Conservation (phyloP, 345 rosid genomes). For the Pseudoturritis turrita region DNA sequence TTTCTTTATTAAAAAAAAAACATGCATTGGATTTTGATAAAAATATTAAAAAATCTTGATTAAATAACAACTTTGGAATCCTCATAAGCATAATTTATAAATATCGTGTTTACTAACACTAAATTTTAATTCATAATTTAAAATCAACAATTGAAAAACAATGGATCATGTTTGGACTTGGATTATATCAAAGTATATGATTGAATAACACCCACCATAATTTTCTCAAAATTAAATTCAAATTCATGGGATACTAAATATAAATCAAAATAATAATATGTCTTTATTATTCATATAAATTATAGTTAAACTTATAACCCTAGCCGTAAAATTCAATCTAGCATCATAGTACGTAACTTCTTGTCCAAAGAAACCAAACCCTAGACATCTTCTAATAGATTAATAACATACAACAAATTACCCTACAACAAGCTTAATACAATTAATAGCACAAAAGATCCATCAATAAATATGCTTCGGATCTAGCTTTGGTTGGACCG, state of each 20-base stretch:
- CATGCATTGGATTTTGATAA: too few relatives aligned
- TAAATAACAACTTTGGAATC: too few relatives aligned
- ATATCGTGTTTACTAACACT: too few relatives aligned
- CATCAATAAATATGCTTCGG: not conserved
- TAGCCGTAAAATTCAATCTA: not conserved
- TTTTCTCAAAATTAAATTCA: not conserved
- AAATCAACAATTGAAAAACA: too few relatives aligned
- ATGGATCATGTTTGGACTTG: too few relatives aligned
- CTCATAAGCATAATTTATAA: too few relatives aligned
- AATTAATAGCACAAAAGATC: not conserved
- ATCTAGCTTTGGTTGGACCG: slow-evolving; percentile 33
- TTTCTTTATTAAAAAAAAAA: too few relatives aligned
- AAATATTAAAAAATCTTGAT: too few relatives aligned
- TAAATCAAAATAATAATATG: not conserved
- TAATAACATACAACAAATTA: not conserved
- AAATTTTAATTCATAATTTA: too few relatives aligned
- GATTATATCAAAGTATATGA: too few relatives aligned
- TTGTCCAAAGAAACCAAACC: not conserved
- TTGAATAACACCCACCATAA: not conserved
- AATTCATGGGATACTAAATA: not conserved
- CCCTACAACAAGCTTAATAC: not conserved
- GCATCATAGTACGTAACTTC: not conserved
- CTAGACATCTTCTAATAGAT: not conserved
- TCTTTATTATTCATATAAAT: not conserved
- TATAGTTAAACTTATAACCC: not conserved